Evolutionary conservation across 306 rosid species (phyloP).

Genomic region (Vicia villosa): DNA sequence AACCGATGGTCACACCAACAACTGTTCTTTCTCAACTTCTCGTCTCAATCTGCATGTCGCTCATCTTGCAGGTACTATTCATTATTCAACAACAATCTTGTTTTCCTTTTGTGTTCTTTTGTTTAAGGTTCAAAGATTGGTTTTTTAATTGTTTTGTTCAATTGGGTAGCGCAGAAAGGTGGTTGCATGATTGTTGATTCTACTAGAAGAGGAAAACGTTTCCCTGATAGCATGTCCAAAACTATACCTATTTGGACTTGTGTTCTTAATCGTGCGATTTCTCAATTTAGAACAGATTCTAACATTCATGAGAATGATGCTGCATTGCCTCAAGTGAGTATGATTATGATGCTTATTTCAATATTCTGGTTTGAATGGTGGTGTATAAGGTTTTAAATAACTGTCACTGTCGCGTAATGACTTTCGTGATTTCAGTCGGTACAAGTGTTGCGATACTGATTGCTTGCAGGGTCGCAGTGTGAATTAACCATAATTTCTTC

Average conservation of each 20-base stretch:
- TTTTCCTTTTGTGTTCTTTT: not conserved
- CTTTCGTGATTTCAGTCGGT: not conserved
- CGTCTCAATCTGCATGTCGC: constrained; percentile 92
- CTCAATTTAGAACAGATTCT: constrained; percentile 39
- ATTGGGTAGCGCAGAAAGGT: constrained; percentile 76
- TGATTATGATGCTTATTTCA: not conserved
- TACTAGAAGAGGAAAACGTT: constrained; percentile 84
- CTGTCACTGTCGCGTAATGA: no score
- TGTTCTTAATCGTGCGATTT: constrained; percentile 75
- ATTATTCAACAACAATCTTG: not conserved
- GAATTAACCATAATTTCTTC: no score
- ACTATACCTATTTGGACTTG: constrained; percentile 95
- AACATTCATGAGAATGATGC: constrained; percentile 15
- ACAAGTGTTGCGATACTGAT: not conserved
- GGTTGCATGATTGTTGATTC: constrained; percentile 92
- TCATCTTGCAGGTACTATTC: constrained; percentile 50
- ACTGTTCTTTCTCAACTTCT: constrained; percentile 79
- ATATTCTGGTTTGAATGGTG: not conserved
- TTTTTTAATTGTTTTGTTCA: constrained; percentile 17
- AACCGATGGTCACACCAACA: constrained; percentile 94
- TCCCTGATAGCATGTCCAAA: constrained; percentile 97
- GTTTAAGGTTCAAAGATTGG: not conserved
- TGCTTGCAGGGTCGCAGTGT: no score
- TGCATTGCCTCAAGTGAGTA: not conserved
- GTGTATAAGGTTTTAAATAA: not conserved